Evolutionary conservation across 1,284 basidiomycete species (phyloP).

Genomic region (Vanrija sp.): DNA sequence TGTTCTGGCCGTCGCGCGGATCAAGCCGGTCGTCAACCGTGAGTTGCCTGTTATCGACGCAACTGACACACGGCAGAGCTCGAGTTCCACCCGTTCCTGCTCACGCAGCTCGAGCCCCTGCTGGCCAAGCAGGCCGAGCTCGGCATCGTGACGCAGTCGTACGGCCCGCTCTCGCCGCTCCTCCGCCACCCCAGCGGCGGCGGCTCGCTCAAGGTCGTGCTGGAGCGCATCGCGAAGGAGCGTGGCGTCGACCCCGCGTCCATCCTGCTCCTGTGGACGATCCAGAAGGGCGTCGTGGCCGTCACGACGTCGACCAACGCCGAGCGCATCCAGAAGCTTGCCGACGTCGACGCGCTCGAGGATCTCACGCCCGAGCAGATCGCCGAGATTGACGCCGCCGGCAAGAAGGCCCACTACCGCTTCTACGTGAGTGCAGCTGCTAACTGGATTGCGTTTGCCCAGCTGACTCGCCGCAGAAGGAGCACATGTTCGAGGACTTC

Average conservation of each 20-base stretch:
- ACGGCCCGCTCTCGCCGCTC: constrained; percentile 58
- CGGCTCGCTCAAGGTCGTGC: constrained; percentile 56
- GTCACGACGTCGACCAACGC: constrained; percentile 68
- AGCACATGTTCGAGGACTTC: constrained; percentile 45
- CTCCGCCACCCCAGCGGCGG: constrained; percentile 53
- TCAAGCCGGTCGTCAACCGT: constrained; percentile 65
- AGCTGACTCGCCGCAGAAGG: not conserved
- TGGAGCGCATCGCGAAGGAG: constrained; percentile 52
- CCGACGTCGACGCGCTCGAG: constrained; percentile 56
- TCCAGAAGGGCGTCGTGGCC: constrained; percentile 57
- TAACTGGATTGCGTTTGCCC: too few species aligned
- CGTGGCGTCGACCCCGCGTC: constrained; percentile 54
- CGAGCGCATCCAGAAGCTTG: constrained; percentile 61
- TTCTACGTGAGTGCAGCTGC: constrained; percentile 21
- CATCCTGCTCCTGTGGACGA: constrained; percentile 61
- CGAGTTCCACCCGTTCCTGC: constrained; percentile 71
- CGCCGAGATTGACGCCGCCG: constrained; percentile 58
- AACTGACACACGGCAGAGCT: constrained; percentile 50
- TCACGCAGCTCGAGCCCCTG: constrained; percentile 59
- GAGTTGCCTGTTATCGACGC: too few species aligned
- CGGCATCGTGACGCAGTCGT: constrained; percentile 63
- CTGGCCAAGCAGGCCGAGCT: constrained; percentile 58
- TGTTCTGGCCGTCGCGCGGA: constrained; percentile 50
- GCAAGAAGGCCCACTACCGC: constrained; percentile 59
- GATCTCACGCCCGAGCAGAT: constrained; percentile 64